Evolutionary conservation across 805 yeast genomes (phyloP).

Genomic region (Vanderwaltozyma polyspora): DNA sequence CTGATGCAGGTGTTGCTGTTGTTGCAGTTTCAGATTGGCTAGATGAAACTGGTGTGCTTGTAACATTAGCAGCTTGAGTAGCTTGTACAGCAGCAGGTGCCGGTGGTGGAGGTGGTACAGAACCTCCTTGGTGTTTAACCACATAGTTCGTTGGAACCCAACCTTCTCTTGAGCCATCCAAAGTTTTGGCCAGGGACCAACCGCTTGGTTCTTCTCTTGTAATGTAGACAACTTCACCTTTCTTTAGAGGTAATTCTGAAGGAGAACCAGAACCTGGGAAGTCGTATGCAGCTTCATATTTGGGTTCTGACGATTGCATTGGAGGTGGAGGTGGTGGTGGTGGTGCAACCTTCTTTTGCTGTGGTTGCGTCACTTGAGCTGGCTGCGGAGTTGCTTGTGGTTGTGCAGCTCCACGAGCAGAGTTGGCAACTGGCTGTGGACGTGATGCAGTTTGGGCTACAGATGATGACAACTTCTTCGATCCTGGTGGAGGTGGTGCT

Average conservation of each 20-base stretch:
- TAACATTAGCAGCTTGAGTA: background rate
- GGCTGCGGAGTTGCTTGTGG: slow-evolving; percentile 50
- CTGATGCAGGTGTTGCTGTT: slow-evolving; percentile 13
- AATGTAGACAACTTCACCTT: slow-evolving; percentile 67
- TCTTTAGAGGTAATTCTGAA: slow-evolving; percentile 64
- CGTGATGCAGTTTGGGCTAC: slow-evolving; percentile 32
- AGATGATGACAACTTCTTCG: slow-evolving; percentile 29
- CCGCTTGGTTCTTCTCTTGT: slow-evolving; percentile 70
- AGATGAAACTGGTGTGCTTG: background rate
- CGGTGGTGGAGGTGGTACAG: slow-evolving; percentile 28
- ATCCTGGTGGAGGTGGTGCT: slow-evolving; percentile 28
- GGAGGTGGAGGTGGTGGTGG: slow-evolving; percentile 68
- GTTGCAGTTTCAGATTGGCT: too few relatives aligned
- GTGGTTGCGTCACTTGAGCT: slow-evolving; percentile 10
- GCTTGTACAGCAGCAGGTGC: slow-evolving; percentile 8
- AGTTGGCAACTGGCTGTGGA: slow-evolving; percentile 19
- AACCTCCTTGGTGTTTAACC: slow-evolving; percentile 36
- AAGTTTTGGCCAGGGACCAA: slow-evolving; percentile 82
- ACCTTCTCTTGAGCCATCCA: slow-evolving; percentile 73
- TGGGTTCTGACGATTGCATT: slow-evolving; percentile 56
- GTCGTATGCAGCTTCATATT: slow-evolving; percentile 76
- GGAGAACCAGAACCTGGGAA: slow-evolving; percentile 80
- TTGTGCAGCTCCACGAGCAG: slow-evolving; percentile 30
- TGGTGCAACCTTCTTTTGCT: slow-evolving; percentile 30
- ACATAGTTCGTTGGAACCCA: slow-evolving; percentile 98